Percentiles rank a stretch among this genome's conserved stretches.
Conservation (phyloP, 768 basidiomycete genomes). For the Gelatoporia subvermispora region DNA sequence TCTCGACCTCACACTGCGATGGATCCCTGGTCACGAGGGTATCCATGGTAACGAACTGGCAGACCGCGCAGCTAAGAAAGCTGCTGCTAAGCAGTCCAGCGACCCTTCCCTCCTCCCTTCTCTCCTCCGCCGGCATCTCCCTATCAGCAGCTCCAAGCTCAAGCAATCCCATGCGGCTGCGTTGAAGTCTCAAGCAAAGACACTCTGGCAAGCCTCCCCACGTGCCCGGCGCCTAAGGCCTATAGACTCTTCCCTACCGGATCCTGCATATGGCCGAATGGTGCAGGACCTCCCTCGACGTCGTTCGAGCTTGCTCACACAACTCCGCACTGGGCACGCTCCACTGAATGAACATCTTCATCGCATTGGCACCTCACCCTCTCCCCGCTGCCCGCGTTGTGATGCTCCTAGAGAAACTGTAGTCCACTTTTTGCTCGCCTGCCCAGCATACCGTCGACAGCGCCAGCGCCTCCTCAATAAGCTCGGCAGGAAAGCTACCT, state of each 20-base stretch:
- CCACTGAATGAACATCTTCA: constrained; percentile 25
- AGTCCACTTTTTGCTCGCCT: constrained; percentile 16
- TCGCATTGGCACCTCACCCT: constrained; percentile 6
- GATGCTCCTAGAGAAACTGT: constrained; percentile 7
- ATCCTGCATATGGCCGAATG: neutral
- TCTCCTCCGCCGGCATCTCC: constrained; percentile 7
- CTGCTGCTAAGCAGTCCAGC: constrained; percentile 1
- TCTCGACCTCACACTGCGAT: constrained; percentile 4
- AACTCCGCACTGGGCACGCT: constrained; percentile 28
- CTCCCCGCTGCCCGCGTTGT: constrained; percentile 11
- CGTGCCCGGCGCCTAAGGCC: neutral
- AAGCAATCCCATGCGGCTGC: neutral
- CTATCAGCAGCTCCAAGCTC: constrained; percentile 1
- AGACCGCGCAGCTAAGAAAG: constrained; percentile 10
- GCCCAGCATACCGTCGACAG: constrained; percentile 4
- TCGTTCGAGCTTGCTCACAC: constrained; percentile 18
- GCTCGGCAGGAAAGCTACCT: neutral
- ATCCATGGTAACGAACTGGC: constrained; percentile 10
- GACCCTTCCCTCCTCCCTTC: neutral
- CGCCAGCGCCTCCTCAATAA: neutral
- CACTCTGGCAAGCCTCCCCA: neutral
- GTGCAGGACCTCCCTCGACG: neutral
- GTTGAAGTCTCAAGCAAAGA: neutral
- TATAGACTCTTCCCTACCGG: constrained; percentile 1
- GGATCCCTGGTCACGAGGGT: constrained; percentile 10